Base-by-base conservation (phyloP, 2,329 filamentous ascomycete species). In the Aureobasidium zeae region DNA sequence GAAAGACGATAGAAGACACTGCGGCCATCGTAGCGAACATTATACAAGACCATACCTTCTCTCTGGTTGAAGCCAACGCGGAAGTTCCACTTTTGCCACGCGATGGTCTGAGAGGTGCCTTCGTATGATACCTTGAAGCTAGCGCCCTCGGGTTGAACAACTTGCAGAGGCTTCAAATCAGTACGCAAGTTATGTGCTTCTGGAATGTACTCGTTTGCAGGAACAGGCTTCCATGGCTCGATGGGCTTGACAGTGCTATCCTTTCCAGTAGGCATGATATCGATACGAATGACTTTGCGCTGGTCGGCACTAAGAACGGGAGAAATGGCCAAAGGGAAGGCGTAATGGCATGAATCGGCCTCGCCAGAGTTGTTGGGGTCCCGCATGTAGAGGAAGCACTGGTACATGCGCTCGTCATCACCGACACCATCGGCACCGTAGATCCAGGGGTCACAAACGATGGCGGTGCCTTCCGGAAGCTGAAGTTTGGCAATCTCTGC, bases 1-100 rank as follows among this genome's bases (percentile, higher is more conserved):
- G 77, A 74, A 28, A 83, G 61, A 26, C 80, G 69, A 59, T 82
- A 83, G 61, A 84, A 81, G 1, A 83, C 59, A 49, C 70, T 75
- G n/a, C 80, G 71, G 31, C 68, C 52, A 15, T 60, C 53, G 50
- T 60, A 57, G 44, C 67, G 54, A 50, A 83, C 72, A 57, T 83
- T 74, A 53, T 83, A 79, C 5, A 84, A 63, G 1, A 83, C 76
- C 67, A 81, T 73, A 9, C 80, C 80, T 56, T 83, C 76, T 9
- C 76, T 67, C 41, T 69, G 66, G 51, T 80, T 80, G 63, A 77
- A 80, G 11, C 75, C 74, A 17, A 79, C 65, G 36, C 74, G 66
- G 59, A 79, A 74, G 1, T 63, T 63, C 76, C 76, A 80, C 51
- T 79, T 83, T 58, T 83, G 79, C 80, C 80, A 80, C 47, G 70